Conservation (phyloP, 2,329 filamentous ascomycete species). For the Davidsoniella neocaledoniae region DNA sequence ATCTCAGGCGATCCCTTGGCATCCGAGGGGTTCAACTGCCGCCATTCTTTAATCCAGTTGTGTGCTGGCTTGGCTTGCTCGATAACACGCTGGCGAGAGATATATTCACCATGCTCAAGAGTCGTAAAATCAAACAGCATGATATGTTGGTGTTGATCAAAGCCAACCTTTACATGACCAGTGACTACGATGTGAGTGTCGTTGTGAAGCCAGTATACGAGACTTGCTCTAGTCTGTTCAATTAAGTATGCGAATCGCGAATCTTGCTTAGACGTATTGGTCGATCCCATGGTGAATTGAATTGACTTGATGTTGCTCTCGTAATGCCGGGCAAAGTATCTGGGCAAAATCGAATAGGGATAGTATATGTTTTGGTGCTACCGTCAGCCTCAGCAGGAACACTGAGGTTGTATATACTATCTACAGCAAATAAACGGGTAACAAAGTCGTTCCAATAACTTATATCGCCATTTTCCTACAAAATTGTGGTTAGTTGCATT, state of each 20-base stretch:
- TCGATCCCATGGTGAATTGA: conserved; percentile 65
- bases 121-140: conserved; percentile 74
- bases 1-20: conserved; percentile 46
- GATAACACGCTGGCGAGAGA: conserved; percentile 51
- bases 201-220: conserved; percentile 80
- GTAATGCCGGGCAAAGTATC: conserved; percentile 84
- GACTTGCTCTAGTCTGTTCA: conserved; percentile 57
- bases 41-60: conserved; percentile 50
- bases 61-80: conserved; percentile 44
- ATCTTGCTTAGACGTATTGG: conserved; percentile 14
- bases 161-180: conserved; percentile 64
- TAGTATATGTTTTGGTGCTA: conserved; percentile 73
- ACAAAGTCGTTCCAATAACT: conserved; percentile 70
- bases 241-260: background rate
- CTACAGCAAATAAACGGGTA: conserved; percentile 59
- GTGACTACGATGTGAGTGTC: conserved; percentile 65
- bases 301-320: conserved; percentile 72
- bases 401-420: conserved; percentile 60
- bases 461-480: conserved; percentile 49
- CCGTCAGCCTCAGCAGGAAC: conserved; percentile 38
- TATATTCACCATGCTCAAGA: conserved; percentile 61
- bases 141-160: conserved; percentile 63
- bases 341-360: conserved; percentile 63
- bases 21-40: conserved; percentile 39
- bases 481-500: conserved; percentile 23